Evolutionary conservation across 2,329 filamentous ascomycete species (phyloP).

Genomic region (Nakataea oryzae): DNA sequence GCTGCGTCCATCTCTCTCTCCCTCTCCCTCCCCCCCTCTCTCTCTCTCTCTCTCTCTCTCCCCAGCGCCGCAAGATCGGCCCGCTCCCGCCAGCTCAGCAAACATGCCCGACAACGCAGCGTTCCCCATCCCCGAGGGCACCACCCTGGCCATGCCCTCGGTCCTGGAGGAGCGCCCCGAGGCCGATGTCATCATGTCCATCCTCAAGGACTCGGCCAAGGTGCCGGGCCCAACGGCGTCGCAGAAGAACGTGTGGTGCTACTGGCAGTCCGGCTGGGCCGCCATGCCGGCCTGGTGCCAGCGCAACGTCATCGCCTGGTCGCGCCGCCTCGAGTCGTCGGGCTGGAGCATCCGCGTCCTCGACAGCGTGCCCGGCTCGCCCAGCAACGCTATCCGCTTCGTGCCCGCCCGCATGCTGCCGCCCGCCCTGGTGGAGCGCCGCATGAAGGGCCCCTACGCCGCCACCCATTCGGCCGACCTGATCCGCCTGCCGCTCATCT

Average conservation of each 20-base stretch:
- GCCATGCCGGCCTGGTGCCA: conserved; percentile 25
- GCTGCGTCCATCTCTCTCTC: not conserved
- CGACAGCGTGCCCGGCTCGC: conserved; percentile 22
- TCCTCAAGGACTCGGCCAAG: conserved; percentile 18
- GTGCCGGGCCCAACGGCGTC: conserved; percentile 14
- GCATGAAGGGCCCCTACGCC: conserved; percentile 21
- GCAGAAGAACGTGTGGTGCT: conserved; percentile 33
- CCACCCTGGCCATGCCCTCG: not conserved
- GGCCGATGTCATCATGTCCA: conserved; percentile 17
- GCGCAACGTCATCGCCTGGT: conserved; percentile 29
- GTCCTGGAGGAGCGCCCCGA: conserved; percentile 13
- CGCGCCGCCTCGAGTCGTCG: conserved; percentile 23
- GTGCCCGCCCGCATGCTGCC: conserved; percentile 16
- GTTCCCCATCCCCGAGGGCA: not conserved
- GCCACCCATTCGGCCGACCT: conserved; percentile 31
- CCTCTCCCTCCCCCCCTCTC: too few species aligned
- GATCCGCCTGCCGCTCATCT: conserved; percentile 25
- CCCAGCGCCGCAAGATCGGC: too few species aligned
- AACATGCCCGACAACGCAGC: not conserved
- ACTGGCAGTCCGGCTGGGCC: conserved; percentile 28
- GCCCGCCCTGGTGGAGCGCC: conserved; percentile 23
- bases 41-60: too few species aligned
- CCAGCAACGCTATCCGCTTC: conserved; percentile 23
- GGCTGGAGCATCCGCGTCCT: conserved; percentile 29
- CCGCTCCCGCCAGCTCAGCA: not conserved